Evolutionary conservation across 2,329 filamentous ascomycete species (phyloP), one percentile per base, ranked within the genome.

Genomic region (Penicillium concentricum): DNA sequence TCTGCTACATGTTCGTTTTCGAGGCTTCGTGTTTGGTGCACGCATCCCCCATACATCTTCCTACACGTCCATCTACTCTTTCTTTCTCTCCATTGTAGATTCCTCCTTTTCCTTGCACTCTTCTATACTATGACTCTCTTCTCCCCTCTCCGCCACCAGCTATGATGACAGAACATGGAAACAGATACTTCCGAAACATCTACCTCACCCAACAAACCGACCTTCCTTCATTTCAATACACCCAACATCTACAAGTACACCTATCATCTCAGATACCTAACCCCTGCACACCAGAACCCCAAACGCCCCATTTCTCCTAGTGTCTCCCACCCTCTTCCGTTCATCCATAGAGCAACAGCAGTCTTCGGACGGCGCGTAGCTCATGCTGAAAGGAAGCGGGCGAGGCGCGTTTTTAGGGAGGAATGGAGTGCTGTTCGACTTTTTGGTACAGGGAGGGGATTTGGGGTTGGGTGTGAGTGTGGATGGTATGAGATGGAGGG

Each of bases 111-210:
- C 22, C 43, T 10, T 38, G 13, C 39, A 13, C 20, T 24, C 18
- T 8, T n/a, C 13, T 34, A 32, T 32, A 32, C 30, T 32, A 32
- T 32, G 30, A 32, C 18, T 38, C 37, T 44, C 10, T 26, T 28
- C 10, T 35, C 10, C 30, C 24, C 12, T 13, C 22, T 8, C 38
- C 30, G 39, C 35, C 20, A 52, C 61, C 70, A 71, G 71, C 71
- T 56, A 68, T 76, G 74, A 76, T 75, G 74, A 76, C 71, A 72
- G 60, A 67, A 66, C 58, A 64, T 62, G 65, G 68, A 64, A 70
- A 68, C 72, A 76, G 74, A 76, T 76, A 76, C 74, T 76, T 76
- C 72, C 66, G 74, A 76, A 69, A 67, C 61, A 63, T 47, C 51
- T 34, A 49, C 48, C 46, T 37, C n/a, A 24, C 49, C 39, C 30